phyloP scores from a whole-genome alignment of 164 flowering plant species.

The Stephania cephalantha region DNA sequence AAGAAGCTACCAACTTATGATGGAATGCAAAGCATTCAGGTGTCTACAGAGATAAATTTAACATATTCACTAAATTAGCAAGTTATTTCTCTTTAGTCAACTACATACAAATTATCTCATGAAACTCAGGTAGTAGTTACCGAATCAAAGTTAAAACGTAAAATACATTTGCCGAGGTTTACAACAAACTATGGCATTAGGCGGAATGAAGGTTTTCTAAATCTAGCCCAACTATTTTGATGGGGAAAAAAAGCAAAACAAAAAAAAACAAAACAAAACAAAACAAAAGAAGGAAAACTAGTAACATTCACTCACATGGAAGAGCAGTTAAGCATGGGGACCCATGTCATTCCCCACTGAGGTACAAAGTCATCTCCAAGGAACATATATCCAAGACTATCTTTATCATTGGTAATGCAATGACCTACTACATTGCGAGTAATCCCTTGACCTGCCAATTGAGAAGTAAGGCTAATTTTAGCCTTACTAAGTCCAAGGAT shows the following conservation, averaged over 20 bases:
- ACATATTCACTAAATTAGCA: neutral
- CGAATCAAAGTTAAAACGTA: neutral
- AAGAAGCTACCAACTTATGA: neutral
- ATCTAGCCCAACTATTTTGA: neutral
- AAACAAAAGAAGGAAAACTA: neutral
- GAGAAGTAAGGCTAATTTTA: slow-evolving; percentile 64
- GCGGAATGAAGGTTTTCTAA: neutral
- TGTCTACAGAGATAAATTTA: neutral
- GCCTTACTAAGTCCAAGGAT: slow-evolving; percentile 68
- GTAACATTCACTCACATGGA: slow-evolving; percentile 36
- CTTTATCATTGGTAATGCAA: slow-evolving; percentile 41
- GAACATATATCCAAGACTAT: slow-evolving; percentile 61
- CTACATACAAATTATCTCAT: neutral
- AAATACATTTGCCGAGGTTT: neutral
- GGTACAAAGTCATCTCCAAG: slow-evolving; percentile 64
- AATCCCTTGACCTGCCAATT: slow-evolving; percentile 55
- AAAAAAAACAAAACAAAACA: neutral
- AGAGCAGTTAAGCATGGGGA: slow-evolving; percentile 56
- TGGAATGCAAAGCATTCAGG: neutral
- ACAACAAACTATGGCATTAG: neutral
- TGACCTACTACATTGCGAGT: slow-evolving; percentile 68
- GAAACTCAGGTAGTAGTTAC: neutral
- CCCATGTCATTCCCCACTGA: slow-evolving; percentile 63
- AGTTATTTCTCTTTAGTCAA: neutral
- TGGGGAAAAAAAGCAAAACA: neutral